These are phyloP conservation scores for Emmonsiellopsis sp. DNA, from an alignment of 2,329 filamentous ascomycete species.

Conservation along the genomic window DNA sequence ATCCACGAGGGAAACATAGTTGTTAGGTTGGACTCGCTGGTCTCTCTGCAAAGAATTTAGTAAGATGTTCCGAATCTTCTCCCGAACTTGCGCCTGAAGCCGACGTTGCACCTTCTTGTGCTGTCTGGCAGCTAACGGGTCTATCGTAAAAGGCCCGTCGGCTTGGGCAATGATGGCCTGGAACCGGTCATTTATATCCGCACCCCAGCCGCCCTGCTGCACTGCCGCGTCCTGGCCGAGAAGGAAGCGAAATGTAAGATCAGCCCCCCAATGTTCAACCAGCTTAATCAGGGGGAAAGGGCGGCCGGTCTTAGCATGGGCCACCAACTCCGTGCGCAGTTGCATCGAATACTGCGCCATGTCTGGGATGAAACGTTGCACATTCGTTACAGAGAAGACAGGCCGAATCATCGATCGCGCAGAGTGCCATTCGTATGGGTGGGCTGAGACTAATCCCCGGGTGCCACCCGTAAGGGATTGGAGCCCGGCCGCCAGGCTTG, in stretches of 20 bases:
- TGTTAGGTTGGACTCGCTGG: neutral
- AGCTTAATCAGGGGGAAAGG: neutral
- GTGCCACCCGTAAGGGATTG: neutral
- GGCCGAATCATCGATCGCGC: neutral
- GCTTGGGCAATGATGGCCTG: neutral
- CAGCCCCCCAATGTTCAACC: neutral
- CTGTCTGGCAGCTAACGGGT: neutral
- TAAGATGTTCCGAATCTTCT: neutral
- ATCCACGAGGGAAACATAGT: neutral
- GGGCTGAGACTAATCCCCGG: neutral
- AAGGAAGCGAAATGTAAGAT: neutral
- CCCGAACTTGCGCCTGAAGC: neutral
- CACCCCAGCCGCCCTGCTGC: neutral
- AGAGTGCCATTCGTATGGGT: neutral
- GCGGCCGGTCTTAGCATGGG: neutral
- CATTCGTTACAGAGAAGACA: neutral
- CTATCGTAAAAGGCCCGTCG: neutral
- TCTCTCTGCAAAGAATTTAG: neutral
- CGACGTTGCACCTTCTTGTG: neutral
- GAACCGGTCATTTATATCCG: neutral
- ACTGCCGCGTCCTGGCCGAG: neutral
- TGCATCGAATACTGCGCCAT: neutral
- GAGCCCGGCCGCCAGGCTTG: neutral
- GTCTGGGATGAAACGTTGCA: neutral
- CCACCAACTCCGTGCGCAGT: neutral